Percentiles rank a stretch among this genome's conserved stretches.
Conservation (phyloP, 345 rosid species). For the Eucalyptus tenuipes region DNA sequence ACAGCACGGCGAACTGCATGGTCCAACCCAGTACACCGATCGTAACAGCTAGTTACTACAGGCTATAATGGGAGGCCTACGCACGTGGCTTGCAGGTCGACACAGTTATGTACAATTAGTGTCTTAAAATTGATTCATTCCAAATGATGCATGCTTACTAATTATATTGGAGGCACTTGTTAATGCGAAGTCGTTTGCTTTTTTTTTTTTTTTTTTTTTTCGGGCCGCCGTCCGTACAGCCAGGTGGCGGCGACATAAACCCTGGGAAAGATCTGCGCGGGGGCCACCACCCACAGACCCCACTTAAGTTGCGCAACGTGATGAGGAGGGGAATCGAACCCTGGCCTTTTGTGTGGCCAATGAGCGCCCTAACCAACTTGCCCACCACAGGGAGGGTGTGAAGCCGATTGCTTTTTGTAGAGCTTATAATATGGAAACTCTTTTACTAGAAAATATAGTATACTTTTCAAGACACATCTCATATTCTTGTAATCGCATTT, state of each 20-base stretch:
- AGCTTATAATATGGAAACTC: neutral
- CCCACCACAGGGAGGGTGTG: too few species aligned
- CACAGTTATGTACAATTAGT: neutral
- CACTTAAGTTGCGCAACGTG: too few species aligned
- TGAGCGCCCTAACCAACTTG: too few species aligned
- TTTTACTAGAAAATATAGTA: neutral
- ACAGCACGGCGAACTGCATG: neutral
- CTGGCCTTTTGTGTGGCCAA: too few species aligned
- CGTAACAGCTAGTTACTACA: neutral
- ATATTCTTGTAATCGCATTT: neutral
- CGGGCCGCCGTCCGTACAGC: too few species aligned
- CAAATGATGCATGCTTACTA: neutral
- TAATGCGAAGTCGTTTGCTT: neutral
- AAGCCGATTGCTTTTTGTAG: neutral
- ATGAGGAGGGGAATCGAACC: too few species aligned
- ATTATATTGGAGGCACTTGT: neutral
- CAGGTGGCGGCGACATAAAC: too few species aligned
- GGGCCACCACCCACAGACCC: too few species aligned
- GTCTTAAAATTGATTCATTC: neutral
- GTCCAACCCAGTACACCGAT: rapidly evolving
- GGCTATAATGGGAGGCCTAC: neutral
- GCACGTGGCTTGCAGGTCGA: neutral
- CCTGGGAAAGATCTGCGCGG: too few species aligned
- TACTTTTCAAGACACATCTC: rapidly evolving
- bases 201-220: too few species aligned